phyloP scores from a whole-genome alignment of 2,329 filamentous ascomycete species.

The Zymoseptoria brevis region DNA sequence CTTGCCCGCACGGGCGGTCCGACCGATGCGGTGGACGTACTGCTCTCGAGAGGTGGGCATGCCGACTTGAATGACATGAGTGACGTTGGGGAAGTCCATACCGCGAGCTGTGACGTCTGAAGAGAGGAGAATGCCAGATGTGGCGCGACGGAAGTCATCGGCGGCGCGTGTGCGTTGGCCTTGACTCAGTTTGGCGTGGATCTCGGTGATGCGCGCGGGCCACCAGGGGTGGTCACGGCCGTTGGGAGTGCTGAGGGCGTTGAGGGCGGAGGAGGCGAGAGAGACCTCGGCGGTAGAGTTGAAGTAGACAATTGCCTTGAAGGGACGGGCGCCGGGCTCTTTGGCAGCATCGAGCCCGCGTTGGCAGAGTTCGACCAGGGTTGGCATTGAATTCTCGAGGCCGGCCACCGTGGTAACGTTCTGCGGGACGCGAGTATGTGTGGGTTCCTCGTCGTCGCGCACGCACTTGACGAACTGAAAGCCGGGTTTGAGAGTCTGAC shows the following conservation, averaged over 20 bases:
- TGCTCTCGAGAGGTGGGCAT: slow-evolving; percentile 45
- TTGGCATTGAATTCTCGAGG: slow-evolving; percentile 68
- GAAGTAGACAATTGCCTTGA: slow-evolving; percentile 96
- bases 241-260: slow-evolving; percentile 33
- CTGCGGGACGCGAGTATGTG: slow-evolving; percentile 79
- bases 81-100: slow-evolving; percentile 96
- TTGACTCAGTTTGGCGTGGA: slow-evolving; percentile 76
- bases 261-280: slow-evolving; percentile 54
- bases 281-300: slow-evolving; percentile 68
- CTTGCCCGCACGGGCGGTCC: slow-evolving; percentile 83
- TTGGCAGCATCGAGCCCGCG: slow-evolving; percentile 35
- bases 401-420: slow-evolving; percentile 58
- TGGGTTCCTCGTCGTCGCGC: slow-evolving; percentile 68
- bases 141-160: slow-evolving; percentile 60
- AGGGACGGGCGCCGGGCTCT: slow-evolving; percentile 46
- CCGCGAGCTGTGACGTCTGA: slow-evolving; percentile 72
- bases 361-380: slow-evolving; percentile 65
- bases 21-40: slow-evolving; percentile 90
- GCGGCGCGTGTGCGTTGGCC: slow-evolving; percentile 59
- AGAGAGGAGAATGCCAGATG: slow-evolving; percentile 40
- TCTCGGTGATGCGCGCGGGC: slow-evolving; percentile 46
- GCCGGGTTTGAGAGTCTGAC: slow-evolving; percentile 66
- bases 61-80: slow-evolving; percentile 73
- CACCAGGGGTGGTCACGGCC: slow-evolving; percentile 21
- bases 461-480: slow-evolving; percentile 94